Base-by-base conservation (phyloP, 1,284 basidiomycete species). In the Rhodotorula sp. region DNA sequence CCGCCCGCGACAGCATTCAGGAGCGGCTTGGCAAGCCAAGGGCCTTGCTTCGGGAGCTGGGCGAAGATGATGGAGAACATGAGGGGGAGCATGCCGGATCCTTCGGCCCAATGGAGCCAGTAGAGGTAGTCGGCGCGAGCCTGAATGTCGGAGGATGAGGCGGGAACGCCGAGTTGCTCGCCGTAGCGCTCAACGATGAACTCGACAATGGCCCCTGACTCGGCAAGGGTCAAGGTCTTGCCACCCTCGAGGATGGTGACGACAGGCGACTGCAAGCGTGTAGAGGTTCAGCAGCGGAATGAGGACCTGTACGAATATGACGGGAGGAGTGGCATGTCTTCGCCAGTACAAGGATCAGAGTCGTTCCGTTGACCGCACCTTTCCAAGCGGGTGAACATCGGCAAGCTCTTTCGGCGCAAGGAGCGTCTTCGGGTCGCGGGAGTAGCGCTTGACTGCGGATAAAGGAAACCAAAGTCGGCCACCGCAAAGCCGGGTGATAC, bases 121-220 rank as follows among this genome's bases (percentile, higher is more conserved):
- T 70, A 67, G 15, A 72, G 51, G 62, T 69, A 71, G 27, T 67
- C 57, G n/a, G 67, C 53, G n/a, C 73, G 49, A 2, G 57, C 46
- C n/a, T 62, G 51, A n/a, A 60, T 46, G 44, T 44, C 62, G 29
- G 30, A 32, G 17, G 49, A 57, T 11, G 39, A 20, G 6, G 67
- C 49, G 2, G 60, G 11, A 32, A 68, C 22, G 2, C 51, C 27
- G 34, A 74, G 54, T 24, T 64, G 58, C 24, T 66, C 70, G 19
- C 74, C 76, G 62, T 74, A 76, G 30, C 73, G 71, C 60, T 74
- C 68, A 55, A 76, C 70, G 59, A 77, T 60, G 59, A 73, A 72
- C 51, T 77, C 72, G 59, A 63, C 62, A 48, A 77, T 77, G 19
- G 74, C 70, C 19, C 73, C 74, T 6, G 70, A 72, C 59, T 74